A percentile compares a stretch with the other conserved stretches of the same genome.
Evolutionary conservation across 2,329 filamentous ascomycete genomes (phyloP).

Genomic region (Nemania serpens): DNA sequence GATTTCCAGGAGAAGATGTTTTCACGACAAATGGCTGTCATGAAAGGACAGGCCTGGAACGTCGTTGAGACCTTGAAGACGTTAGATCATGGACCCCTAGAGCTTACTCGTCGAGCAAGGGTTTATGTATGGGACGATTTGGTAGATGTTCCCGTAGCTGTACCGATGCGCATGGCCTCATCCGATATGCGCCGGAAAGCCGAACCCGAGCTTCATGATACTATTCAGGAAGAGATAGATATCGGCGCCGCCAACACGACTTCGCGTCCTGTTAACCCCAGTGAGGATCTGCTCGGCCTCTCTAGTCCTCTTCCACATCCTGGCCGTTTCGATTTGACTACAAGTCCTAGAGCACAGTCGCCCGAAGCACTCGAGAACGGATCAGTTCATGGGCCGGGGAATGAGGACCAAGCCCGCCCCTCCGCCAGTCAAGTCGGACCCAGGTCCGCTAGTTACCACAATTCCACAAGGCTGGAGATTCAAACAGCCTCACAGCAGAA

Average conservation of each 20-base stretch:
- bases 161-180: conserved; percentile 83
- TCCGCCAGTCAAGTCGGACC: conserved; percentile 18
- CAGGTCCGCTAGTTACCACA: conserved; percentile 47
- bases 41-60: conserved; percentile 99
- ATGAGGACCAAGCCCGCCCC: conserved; percentile 15
- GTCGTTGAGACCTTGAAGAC: conserved; percentile 97
- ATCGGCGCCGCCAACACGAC: conserved; percentile 74
- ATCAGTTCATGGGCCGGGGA: conserved; percentile 14
- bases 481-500: conserved; percentile 52
- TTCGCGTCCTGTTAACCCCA: conserved; percentile 43
- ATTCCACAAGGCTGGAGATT: conserved; percentile 48
- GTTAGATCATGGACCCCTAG: conserved; percentile 87
- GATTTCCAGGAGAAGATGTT: conserved; percentile 99
- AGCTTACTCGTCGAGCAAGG: conserved; percentile 85
- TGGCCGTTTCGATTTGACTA: conserved; percentile 72
- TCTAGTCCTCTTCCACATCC: conserved; percentile 71
- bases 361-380: conserved; percentile 42
- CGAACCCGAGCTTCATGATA: conserved; percentile 51
- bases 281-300: conserved; percentile 73
- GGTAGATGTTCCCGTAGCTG: conserved; percentile 92
- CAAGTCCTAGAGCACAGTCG: conserved; percentile 48
- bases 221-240: conserved; percentile 86
- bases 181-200: conserved; percentile 78
- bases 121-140: conserved; percentile 98
- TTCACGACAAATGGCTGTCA: conserved; percentile 95